Evolutionary conservation across 176 grass and related monocot species (phyloP), one percentile per base, ranked within the genome.

Genomic region (Microstegium vimineum): DNA sequence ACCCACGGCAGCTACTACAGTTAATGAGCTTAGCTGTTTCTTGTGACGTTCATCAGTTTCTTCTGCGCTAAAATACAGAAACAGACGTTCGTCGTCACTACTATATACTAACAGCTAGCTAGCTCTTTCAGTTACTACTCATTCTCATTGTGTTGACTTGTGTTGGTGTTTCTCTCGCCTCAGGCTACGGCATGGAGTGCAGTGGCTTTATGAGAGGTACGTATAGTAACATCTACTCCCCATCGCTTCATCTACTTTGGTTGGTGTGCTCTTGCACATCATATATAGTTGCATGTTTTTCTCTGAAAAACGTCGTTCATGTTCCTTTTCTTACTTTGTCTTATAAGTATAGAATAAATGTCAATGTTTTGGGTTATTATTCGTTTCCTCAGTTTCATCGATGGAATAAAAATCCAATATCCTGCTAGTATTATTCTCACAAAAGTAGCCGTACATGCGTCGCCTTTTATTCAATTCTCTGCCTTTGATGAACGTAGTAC

Each of bases 161-260:
- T n/a, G 8, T 47, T 28, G 3, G 10, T 27, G 5, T 43, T 45
- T 2, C 5, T n/a, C n/a, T 27, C 20, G 31, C 30, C 76, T 35
- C 90, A 97, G 95, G 92, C 18, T 98, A 98, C 79, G 95, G 92
- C 66, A 92, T 98, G 95, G 95, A 98, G 42, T 98, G 95, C 81
- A 94, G 95, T 37, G 75, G 78, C 41, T 98, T 91, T 81, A 98
- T 98, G 95, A 98, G 75, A 98, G 95, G 95, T 94, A 73, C 16
- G n/a, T n/a, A n/a, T n/a, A n/a, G 5, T 28, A 16, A 3, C 45
- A 5, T 64, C 49, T 6, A 4, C 60, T 10, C 6, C 2, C n/a
- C n/a, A n/a, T 35, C 20, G 5, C 31, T 36, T 3, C 16, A 12
- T 5, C 30, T 31, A 26, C 3, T 15, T n/a, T n/a, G n/a, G n/a